Evolutionary conservation across 169 alveolate species (phyloP), one percentile per base, ranked within the genome.

Genomic region (Plasmodium coatneyi): DNA sequence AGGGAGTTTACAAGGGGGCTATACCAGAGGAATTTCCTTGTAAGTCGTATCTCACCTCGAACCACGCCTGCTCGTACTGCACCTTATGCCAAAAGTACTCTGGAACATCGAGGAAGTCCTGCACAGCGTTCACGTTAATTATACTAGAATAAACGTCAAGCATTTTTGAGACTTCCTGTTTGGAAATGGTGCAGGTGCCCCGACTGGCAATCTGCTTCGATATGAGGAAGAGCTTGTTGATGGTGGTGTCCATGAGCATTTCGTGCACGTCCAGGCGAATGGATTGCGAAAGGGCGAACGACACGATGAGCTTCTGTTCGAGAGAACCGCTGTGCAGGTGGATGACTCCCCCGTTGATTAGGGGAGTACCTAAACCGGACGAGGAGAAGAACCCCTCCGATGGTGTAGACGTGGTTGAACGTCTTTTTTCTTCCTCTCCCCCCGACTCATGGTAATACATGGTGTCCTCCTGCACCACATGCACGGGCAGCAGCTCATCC

Each of bases 81-180:
- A 91, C 95, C 36, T 90, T 95, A 25, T 95, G 92, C 97, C 97
- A 95, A 66, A 95, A 95, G 43, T 93, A 84, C 46, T 95, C 97
- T 9, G 97, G 97, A n/a, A 95, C 80, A n/a, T 95, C 97, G 41
- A 95, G 87, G 80, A 95, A 95, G 43, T 95, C 97, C 28, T 95
- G 96, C n/a, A 95, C 96, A 32, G 95, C 87, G 71, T 95, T 95
- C 6, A 95, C 97, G 46, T 93, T 80, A 71, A 95, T 95, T 41
- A 93, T 95, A 19, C 95, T 92, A 14, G 97, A 87, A 72, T 95
- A 95, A 2, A 95, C 79, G 34, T 92, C 92, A 14, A 95, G 70
- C 93, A 95, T 93, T 39, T 92, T 95, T 14, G 95, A 92, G 9
- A 87, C 30, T 52, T 92, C 92, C 80, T 92, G 74, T 43, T 95